Conservation (phyloP, 805 yeast species). For the Schwanniomyces sp. region DNA sequence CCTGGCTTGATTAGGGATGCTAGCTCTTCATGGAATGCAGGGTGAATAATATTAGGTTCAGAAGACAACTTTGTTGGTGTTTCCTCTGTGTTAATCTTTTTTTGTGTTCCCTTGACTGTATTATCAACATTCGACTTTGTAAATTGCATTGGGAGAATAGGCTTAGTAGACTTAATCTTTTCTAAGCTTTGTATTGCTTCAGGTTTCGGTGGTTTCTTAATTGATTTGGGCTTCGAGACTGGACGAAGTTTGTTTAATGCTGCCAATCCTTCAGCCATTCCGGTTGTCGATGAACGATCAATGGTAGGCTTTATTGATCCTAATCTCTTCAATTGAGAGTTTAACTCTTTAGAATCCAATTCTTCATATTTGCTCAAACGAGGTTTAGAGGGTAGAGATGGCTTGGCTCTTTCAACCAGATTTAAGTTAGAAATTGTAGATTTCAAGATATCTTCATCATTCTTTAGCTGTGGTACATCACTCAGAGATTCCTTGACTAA, state of each 20-base stretch:
- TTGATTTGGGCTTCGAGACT: conserved; percentile 10
- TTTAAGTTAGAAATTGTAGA: conserved; percentile 12
- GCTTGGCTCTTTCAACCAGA: conserved; percentile 2
- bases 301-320: conserved; percentile 6
- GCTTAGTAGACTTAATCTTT: conserved; percentile 7
- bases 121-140: neutral
- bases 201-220: conserved; percentile 14
- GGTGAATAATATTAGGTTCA: neutral
- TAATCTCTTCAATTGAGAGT: conserved; percentile 23
- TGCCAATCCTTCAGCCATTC: conserved; percentile 15
- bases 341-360: conserved; percentile 21
- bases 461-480: conserved; percentile 3
- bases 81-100: neutral
- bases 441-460: conserved; percentile 10
- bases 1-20: neutral
- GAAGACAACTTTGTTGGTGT: neutral
- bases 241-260: conserved; percentile 16
- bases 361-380: conserved; percentile 17
- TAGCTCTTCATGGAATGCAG: neutral
- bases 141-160: neutral
- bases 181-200: conserved; percentile 23
- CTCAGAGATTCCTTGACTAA: conserved; percentile 6
- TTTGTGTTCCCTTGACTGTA: neutral
- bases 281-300: conserved; percentile 3
- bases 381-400: conserved; percentile 12